A percentile compares a stretch with the other conserved stretches of the same genome.
Evolutionary conservation across 2,329 filamentous ascomycete genomes (phyloP).

Genomic region (Conoideocrella luteorostrata): DNA sequence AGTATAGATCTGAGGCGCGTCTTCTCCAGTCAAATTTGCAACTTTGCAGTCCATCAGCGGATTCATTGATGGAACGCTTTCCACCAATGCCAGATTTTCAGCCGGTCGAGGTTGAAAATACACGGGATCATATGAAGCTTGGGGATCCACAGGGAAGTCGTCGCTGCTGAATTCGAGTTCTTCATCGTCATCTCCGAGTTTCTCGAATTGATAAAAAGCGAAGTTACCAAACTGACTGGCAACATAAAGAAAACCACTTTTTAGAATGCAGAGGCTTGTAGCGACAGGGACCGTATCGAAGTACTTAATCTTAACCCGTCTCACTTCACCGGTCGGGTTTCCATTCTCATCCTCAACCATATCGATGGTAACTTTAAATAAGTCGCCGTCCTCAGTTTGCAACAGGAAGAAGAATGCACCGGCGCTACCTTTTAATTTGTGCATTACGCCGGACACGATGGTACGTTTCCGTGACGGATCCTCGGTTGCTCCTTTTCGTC

Average conservation of each 20-base stretch:
- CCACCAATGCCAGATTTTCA: slow-evolving; percentile 78
- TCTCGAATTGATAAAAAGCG: slow-evolving; percentile 94
- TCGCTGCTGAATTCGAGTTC: slow-evolving; percentile 83
- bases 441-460: slow-evolving; percentile 90
- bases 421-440: slow-evolving; percentile 75
- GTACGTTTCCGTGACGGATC: slow-evolving; percentile 84
- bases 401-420: slow-evolving; percentile 96
- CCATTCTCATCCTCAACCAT: slow-evolving; percentile 78
- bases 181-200: slow-evolving; percentile 90
- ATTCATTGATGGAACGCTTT: slow-evolving; percentile 83
- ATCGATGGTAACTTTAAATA: slow-evolving; percentile 94
- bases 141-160: slow-evolving; percentile 69
- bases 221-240: slow-evolving; percentile 90
- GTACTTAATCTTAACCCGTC: slow-evolving; percentile 86
- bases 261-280: slow-evolving; percentile 82
- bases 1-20: slow-evolving; percentile 93
- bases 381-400: slow-evolving; percentile 94
- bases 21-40: slow-evolving; percentile 82
- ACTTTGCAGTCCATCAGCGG: slow-evolving; percentile 88
- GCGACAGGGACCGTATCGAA: slow-evolving; percentile 94
- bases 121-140: slow-evolving; percentile 64
- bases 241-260: slow-evolving; percentile 91
- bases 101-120: slow-evolving; percentile 78
- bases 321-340: slow-evolving; percentile 73
- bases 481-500: slow-evolving; percentile 80